Evolutionary conservation across 306 rosid genomes (phyloP).

Genomic region (Neltuma alba): DNA sequence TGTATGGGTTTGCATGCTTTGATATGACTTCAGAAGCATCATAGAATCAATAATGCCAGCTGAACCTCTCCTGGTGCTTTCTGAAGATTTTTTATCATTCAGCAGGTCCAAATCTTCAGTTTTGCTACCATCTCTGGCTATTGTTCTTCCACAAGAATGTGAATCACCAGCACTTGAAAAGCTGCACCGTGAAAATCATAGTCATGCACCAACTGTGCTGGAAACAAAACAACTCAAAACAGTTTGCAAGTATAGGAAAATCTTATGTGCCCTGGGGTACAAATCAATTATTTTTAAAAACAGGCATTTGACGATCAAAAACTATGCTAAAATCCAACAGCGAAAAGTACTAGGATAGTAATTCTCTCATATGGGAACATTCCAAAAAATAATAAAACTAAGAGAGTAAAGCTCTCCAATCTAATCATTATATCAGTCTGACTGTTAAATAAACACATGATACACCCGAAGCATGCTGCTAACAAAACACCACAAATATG

Average conservation of each 20-base stretch:
- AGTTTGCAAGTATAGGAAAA: slow-evolving; percentile 21
- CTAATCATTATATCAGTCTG: background rate
- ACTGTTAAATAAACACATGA: background rate
- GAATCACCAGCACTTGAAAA: slow-evolving; percentile 50
- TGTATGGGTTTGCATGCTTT: slow-evolving; percentile 89
- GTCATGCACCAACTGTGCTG: slow-evolving; percentile 21
- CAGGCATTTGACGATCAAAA: slow-evolving; percentile 25
- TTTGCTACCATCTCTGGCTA: slow-evolving; percentile 40
- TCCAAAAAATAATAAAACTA: background rate
- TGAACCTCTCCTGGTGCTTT: slow-evolving; percentile 71
- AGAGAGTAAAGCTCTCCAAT: background rate
- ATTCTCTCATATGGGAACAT: slow-evolving; percentile 12
- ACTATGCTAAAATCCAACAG: slow-evolving; percentile 6
- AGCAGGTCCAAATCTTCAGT: slow-evolving; percentile 45
- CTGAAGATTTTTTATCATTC: slow-evolving; percentile 56
- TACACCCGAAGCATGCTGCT: background rate
- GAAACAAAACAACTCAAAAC: slow-evolving; percentile 21
- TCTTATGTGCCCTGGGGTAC: background rate
- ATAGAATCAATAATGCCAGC: slow-evolving; percentile 70
- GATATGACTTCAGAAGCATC: slow-evolving; percentile 83
- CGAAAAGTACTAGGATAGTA: slow-evolving; percentile 4
- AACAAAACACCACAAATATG: background rate
- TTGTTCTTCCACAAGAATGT: slow-evolving; percentile 39
- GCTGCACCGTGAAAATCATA: slow-evolving; percentile 43
- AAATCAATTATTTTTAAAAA: slow-evolving; percentile 32